Conservation (phyloP, 2,329 filamentous ascomycete species). For the Penicillium sumatraense region DNA sequence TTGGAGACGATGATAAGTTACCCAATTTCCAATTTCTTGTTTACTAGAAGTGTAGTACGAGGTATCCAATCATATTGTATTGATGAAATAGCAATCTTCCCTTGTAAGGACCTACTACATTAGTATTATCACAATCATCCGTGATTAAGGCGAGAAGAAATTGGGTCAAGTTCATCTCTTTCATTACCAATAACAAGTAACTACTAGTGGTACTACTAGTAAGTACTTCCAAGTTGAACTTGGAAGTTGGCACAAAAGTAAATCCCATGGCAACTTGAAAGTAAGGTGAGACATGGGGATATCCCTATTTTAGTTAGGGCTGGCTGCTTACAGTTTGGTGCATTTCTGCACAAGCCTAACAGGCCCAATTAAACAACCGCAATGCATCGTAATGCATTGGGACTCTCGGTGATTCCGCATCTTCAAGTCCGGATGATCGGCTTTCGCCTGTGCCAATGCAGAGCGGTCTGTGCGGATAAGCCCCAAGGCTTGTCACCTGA, state of each 20-base stretch:
- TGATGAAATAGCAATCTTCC: too few species aligned
- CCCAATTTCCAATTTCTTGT: too few species aligned
- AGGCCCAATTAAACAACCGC: too few species aligned
- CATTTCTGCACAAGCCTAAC: not conserved
- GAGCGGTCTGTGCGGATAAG: not conserved
- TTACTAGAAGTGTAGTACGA: too few species aligned
- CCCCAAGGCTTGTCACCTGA: constrained; percentile 3
- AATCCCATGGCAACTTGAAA: not conserved
- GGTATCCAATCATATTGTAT: too few species aligned
- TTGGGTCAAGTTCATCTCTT: too few species aligned
- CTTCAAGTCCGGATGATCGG: not conserved
- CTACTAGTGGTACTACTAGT: not conserved
- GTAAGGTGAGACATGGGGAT: not conserved
- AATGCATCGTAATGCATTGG: not conserved
- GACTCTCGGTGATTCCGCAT: not conserved
- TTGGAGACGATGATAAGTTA: not conserved
- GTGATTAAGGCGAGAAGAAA: too few species aligned
- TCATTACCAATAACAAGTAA: too few species aligned
- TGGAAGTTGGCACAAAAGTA: too few species aligned
- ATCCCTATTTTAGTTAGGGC: not conserved
- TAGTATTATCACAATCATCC: too few species aligned
- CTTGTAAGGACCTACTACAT: too few species aligned
- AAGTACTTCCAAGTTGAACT: too few species aligned
- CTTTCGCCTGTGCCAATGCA: not conserved
- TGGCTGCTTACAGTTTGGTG: not conserved